Evolutionary conservation across 148 eudicot species (phyloP), one percentile per base, ranked within the genome.

Genomic region (Talinum fruticosum): DNA sequence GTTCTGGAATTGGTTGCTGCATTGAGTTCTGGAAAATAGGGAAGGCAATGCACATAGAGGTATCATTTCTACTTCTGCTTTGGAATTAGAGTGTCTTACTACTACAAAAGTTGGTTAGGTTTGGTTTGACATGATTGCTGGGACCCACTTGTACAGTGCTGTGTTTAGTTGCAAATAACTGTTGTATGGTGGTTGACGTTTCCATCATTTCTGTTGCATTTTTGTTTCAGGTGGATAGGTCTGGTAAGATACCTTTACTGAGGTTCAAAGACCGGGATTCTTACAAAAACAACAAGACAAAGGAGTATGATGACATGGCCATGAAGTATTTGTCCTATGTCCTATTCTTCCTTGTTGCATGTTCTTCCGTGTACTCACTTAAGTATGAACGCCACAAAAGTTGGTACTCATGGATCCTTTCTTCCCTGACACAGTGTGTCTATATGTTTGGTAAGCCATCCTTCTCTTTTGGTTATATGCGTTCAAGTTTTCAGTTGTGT

Each of bases 1-100:
- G 99, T 84, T 91, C 97, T 84, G 99, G 99, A 75, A 71, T 96
- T 80, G 97, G 97, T 69, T 89, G 92, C 84, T 91, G 96, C 87
- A 93, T 96, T 66, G 99, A 96, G 85, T 96, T 96, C 80, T 96
- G 99, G 97, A 96, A 96, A 85, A 96, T 96, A 66, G 99, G 99
- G 83, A 96, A 96, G 83, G 99, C 99, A 47, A 96, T 96, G 99
- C 99, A 93, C 84, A 90, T 96, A 76, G 94, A 93, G 97, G 99
- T 96, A 86, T 75, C 51, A 26, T 59, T 66, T 75, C 68, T 76
- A 45, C 57, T 23, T 59, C 47, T 64, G 33, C 28, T 66, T 32
- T n/a, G 23, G 29, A n/a, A 24, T 64, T 5, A 71, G 3, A 69
- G n/a, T 77, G 1, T 75, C 32, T 45, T 69, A n/a, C 0, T 62